A percentile compares a stretch with the other conserved stretches of the same genome.
These are phyloP conservation scores for Gynostemma pentaphyllum DNA, from an alignment of 306 rosid genomes.

Conservation along the genomic window DNA sequence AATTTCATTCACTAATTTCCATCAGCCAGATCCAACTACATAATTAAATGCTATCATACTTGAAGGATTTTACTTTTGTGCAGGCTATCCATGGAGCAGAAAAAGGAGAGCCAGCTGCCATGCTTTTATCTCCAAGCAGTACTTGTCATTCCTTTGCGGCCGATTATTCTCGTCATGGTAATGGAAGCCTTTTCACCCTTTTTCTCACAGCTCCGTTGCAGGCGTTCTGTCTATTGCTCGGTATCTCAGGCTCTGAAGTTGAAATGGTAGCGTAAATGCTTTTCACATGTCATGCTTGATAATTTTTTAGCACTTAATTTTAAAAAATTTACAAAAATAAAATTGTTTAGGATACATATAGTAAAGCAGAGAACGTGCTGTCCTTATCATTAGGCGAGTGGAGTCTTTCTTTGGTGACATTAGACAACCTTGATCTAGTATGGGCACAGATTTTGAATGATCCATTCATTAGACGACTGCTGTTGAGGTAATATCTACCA, in stretches of 20 bases:
- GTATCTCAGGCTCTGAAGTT: constrained; percentile 55
- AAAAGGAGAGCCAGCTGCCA: constrained; percentile 81
- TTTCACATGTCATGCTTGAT: constrained; percentile 10
- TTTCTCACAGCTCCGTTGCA: constrained; percentile 89
- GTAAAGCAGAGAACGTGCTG: constrained; percentile 66
- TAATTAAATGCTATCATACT: not conserved
- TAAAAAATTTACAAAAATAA: constrained; percentile 1
- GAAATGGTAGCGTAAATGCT: constrained; percentile 45
- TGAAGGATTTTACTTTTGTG: not conserved
- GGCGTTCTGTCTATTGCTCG: constrained; percentile 71
- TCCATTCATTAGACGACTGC: constrained; percentile 82
- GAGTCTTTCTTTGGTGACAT: constrained; percentile 52
- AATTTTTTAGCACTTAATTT: not conserved
- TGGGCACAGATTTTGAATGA: constrained; percentile 79
- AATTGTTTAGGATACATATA: constrained; percentile 50
- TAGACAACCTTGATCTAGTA: constrained; percentile 57
- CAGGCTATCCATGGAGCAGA: constrained; percentile 65
- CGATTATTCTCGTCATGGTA: constrained; percentile 35
- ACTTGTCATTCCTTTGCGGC: constrained; percentile 26
- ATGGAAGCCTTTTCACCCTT: constrained; percentile 82
- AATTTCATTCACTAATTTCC: constrained; percentile 1
- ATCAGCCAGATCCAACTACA: not conserved
- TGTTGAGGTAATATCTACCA: constrained; percentile 48
- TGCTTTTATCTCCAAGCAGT: constrained; percentile 73
- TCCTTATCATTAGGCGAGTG: constrained; percentile 49